phyloP scores from a whole-genome alignment of 2,329 filamentous ascomycete species.

The Botrytis aclada region DNA sequence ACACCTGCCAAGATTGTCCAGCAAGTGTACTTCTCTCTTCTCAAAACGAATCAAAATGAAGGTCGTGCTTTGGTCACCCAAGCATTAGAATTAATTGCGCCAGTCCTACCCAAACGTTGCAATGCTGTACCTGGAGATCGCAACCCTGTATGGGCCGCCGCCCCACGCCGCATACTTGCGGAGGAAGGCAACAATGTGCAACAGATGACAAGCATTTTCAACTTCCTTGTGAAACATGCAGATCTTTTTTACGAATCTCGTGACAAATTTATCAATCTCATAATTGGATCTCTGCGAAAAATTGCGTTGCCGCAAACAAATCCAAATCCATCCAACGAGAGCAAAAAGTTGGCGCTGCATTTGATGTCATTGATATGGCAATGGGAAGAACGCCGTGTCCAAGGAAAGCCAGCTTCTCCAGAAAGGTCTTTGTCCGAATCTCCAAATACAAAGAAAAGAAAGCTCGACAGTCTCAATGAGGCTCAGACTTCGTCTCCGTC shows the following conservation, averaged over 20 bases:
- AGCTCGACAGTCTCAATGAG: constrained; percentile 56
- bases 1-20: constrained; percentile 94
- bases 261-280: constrained; percentile 84
- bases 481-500: constrained; percentile 53
- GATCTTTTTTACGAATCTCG: constrained; percentile 92
- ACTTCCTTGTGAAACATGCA: constrained; percentile 90
- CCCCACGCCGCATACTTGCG: constrained; percentile 83
- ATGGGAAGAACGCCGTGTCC: constrained; percentile 85
- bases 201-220: constrained; percentile 95
- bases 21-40: constrained; percentile 87
- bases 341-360: constrained; percentile 84
- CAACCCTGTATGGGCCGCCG: constrained; percentile 82
- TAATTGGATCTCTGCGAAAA: constrained; percentile 85
- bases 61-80: constrained; percentile 89
- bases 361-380: constrained; percentile 87
- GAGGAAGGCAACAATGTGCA: constrained; percentile 95
- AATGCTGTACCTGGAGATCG: constrained; percentile 64
- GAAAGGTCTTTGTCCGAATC: constrained; percentile 58
- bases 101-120: constrained; percentile 83
- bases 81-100: constrained; percentile 90
- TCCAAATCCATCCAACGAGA: constrained; percentile 83
- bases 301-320: constrained; percentile 74
- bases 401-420: constrained; percentile 48
- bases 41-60: constrained; percentile 93
- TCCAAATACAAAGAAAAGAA: constrained; percentile 71